Conservation (phyloP, 108 stramenopile genomes). For the Licmophora abbreviata region DNA sequence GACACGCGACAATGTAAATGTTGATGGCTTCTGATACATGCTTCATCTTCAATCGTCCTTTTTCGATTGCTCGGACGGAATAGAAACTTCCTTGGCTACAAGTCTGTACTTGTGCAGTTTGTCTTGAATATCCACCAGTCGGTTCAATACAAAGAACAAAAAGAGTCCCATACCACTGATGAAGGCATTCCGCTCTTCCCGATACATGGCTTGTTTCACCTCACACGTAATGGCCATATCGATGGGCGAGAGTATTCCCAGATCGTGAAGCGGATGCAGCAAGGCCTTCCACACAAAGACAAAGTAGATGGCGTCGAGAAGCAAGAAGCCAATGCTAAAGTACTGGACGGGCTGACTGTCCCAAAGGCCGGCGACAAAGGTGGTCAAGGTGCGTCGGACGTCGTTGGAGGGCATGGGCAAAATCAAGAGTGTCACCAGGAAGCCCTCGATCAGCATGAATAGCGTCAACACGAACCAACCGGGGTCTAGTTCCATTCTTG, state of each 20-base stretch:
- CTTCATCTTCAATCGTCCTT: too few relatives aligned
- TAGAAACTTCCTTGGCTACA: conserved; percentile 2
- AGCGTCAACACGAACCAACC: conserved; percentile 15
- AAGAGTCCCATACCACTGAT: conserved; percentile 7
- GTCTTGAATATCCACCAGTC: conserved; percentile 20
- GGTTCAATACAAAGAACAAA: conserved; percentile 9
- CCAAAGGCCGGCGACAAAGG: conserved; percentile 9
- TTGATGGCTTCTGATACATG: too few relatives aligned
- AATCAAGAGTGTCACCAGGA: conserved; percentile 7
- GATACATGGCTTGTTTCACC: conserved; percentile 9
- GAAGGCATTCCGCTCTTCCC: conserved; percentile 14
- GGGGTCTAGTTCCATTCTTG: conserved; percentile 10
- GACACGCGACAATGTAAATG: too few relatives aligned
- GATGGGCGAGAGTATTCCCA: conserved; percentile 7
- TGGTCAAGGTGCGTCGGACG: conserved; percentile 6
- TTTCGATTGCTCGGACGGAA: too few relatives aligned
- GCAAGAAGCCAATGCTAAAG: conserved; percentile 5
- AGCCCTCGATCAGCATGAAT: conserved; percentile 5
- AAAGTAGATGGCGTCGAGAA: conserved; percentile 13
- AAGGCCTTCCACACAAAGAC: conserved; percentile 9
- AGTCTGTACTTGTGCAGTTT: conserved; percentile 9
- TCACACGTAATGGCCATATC: conserved; percentile 13
- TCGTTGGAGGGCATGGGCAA: conserved; percentile 18
- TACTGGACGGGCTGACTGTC: conserved; percentile 9
- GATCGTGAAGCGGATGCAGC: conserved; percentile 10